Base-by-base conservation (phyloP, 192 early-diverging fungal species). In the Podila horticola region DNA sequence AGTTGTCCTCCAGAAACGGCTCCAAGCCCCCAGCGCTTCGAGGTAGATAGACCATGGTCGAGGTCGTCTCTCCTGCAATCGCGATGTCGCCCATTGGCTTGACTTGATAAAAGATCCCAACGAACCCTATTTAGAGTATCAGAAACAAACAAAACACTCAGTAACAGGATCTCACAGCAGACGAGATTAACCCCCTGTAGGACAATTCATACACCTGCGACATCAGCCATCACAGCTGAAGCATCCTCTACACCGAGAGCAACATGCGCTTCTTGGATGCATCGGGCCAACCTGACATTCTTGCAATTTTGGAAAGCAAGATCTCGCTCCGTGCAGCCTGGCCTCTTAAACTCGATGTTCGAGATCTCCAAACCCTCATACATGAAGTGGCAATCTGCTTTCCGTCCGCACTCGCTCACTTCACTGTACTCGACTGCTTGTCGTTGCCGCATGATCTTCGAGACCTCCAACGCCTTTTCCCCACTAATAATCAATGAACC, bases 291-390 rank as follows among this genome's bases (percentile, higher is more conserved):
- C 22, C 71, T 28, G 12, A 72, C 63, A 31, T 70, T 76, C 67
- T 76, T 70, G 15, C 67, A 22, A 31, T 64, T 65, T 61, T 76
- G 74, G 38, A 70, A 45, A 0, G 62, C 74, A 41, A 70, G 67
- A 34, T 76, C 74, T 24, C 48, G 67, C 41, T 59, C 55, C 12
- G 67, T 49, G 62, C 57, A 61, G 31, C 45, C 68, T 36, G 63
- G 62, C 20, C 45, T 45, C 34, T 76, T 70, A 51, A 76, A 65
- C 57, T 70, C 64, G 19, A 77, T 62, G 31, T 71, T 77, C 30
- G 75, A 67, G 45, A 77, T 15, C 41, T 75, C 74, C 29, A 71
- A 15, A 13, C 75, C 69, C 12, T 70, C 50, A 38, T 64, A 71
- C 59, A 70, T 62, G 41, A 77, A 71, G 15, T 71, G 64, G 15